Conservation (phyloP, 768 basidiomycete species). For the Auriscalpium microsporum region DNA sequence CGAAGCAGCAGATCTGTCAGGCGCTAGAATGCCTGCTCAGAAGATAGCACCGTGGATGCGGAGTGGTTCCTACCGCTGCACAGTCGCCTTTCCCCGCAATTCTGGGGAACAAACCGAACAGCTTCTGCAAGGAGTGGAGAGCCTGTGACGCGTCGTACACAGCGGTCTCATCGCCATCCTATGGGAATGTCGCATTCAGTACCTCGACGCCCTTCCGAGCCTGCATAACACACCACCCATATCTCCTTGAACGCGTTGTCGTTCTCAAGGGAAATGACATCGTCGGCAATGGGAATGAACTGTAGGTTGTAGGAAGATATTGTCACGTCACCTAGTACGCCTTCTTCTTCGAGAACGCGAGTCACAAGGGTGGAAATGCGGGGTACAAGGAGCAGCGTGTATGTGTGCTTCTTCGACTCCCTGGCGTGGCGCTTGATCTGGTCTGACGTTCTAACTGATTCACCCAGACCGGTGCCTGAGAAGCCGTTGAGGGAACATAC, state of each 20-base stretch:
- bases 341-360: slow-evolving; percentile 87
- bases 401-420: slow-evolving; percentile 69
- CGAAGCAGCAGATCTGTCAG: slow-evolving; percentile 65
- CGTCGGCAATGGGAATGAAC: slow-evolving; percentile 89
- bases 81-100: slow-evolving; percentile 90
- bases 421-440: slow-evolving; percentile 80
- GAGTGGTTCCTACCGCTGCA: slow-evolving; percentile 46
- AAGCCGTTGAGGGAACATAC: slow-evolving; percentile 39
- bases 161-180: slow-evolving; percentile 92
- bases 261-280: slow-evolving; percentile 85
- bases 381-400: slow-evolving; percentile 83
- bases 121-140: slow-evolving; percentile 69
- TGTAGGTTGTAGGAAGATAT: slow-evolving; percentile 86
- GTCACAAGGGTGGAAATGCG: slow-evolving; percentile 79
- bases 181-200: slow-evolving; percentile 4
- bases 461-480: slow-evolving; percentile 6
- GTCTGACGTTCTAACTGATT: slow-evolving; percentile 38
- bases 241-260: slow-evolving; percentile 82
- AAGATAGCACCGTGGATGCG: background rate
- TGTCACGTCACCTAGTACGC: slow-evolving; percentile 92
- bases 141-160: slow-evolving; percentile 87
- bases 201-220: background rate
- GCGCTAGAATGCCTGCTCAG: slow-evolving; percentile 38
- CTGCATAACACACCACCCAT: slow-evolving; percentile 63
- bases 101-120: slow-evolving; percentile 86